Base-by-base conservation (phyloP, 2,329 filamentous ascomycete genomes). In the Pezicula neosporulosa region DNA sequence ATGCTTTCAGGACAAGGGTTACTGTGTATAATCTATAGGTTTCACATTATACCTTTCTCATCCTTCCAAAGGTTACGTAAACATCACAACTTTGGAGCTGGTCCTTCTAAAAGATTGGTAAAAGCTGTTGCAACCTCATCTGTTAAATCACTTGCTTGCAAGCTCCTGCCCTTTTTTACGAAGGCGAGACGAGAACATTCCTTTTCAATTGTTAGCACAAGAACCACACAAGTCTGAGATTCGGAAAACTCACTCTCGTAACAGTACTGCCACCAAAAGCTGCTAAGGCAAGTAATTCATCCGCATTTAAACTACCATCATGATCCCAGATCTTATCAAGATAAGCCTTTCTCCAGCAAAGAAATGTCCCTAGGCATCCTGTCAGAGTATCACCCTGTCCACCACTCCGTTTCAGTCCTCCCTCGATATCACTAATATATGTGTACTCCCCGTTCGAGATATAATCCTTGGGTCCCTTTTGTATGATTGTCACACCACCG, bases 321-420 rank as follows among this genome's bases (percentile, higher is more conserved):
- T 82, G 77, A 8, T 82, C 84, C 93, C 93, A 97, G 4, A 97
- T 70, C 27, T 78, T 77, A 52, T 96, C 89, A 49, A 90, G 76
- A 69, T 99, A 99, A 19, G 90, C 90, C 67, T 85, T 86, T 54
- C 93, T 80, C 85, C 93, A 99, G 1, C 83, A 92, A 57, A 97
- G 71, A 59, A 99, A 83, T 3, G 94, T 97, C 1, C 89, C 94
- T 58, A 99, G 74, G 33, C 85, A 85, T 1, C 94, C 94, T 0
- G 94, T 97, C 58, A 99, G 74, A 4, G 94, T 97, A 71, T 99
- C 94, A 2, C 94, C 94, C 72, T 99, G 94, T 0, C 94, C 94
- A 44, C 93, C 94, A 52, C 89, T 93, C 58, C 94, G 79, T 81
- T 99, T 99, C 68, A 84, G 71, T 1, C 93, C 93, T 8, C 94